A percentile compares a stretch with the other conserved stretches of the same genome.
These are phyloP conservation scores for Neurospora africana DNA, from an alignment of 495 filamentous ascomycete genomes.

Conservation along the genomic window DNA sequence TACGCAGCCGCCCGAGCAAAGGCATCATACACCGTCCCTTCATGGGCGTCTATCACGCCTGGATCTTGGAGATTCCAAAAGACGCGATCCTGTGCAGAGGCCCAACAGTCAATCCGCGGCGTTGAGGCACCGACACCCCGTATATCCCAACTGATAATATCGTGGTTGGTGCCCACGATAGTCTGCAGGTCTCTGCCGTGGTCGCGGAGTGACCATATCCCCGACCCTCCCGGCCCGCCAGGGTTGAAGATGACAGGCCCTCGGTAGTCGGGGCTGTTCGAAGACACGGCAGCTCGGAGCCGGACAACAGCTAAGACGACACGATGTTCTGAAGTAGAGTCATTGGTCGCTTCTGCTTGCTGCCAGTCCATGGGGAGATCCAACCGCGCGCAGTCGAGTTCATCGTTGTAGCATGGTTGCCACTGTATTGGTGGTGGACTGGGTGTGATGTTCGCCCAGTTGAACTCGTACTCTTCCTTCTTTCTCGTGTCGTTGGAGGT, in stretches of 20 bases:
- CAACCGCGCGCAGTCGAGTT: constrained; percentile 31
- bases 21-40: constrained; percentile 29
- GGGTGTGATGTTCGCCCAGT: constrained; percentile 25
- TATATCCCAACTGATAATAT: constrained; percentile 43
- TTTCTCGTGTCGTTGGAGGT: not conserved
- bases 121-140: constrained; percentile 35
- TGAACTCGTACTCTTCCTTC: not conserved
- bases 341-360: not conserved
- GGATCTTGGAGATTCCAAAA: constrained; percentile 29
- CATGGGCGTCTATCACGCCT: constrained; percentile 30
- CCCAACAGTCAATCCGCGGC: constrained; percentile 36
- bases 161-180: constrained; percentile 36
- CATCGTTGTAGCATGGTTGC: constrained; percentile 21
- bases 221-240: constrained; percentile 41
- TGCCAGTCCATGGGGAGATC: constrained; percentile 41
- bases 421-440: constrained; percentile 20
- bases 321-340: not conserved
- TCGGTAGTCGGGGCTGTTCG: constrained; percentile 21
- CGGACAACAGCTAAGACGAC: constrained; percentile 36
- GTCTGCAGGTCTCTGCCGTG: constrained; percentile 31
- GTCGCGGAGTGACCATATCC: constrained; percentile 28
- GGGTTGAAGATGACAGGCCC: constrained; percentile 45
- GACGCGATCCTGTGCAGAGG: constrained; percentile 18
- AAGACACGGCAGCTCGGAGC: constrained; percentile 26
- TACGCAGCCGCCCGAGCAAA: constrained; percentile 28